Evolutionary conservation across 2,329 filamentous ascomycete species (phyloP).

Genomic region (Fusarium xyrophilum): DNA sequence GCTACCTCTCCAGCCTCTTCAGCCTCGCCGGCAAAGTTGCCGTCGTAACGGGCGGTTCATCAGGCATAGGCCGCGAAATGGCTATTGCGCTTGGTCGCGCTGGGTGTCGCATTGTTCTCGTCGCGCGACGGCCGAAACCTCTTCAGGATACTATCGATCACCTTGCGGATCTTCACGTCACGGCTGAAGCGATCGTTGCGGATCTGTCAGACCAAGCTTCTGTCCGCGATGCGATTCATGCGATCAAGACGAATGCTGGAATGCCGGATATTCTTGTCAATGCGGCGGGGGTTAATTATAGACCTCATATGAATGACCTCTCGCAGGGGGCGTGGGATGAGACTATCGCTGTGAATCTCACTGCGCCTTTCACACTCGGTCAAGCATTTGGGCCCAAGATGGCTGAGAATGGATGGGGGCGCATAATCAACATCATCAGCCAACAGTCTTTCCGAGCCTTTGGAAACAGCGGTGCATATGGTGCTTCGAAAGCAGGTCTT

Average conservation of each 20-base stretch:
- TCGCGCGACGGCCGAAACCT: conserved; percentile 40
- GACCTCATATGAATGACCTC: conserved; percentile 43
- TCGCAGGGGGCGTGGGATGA: conserved; percentile 43
- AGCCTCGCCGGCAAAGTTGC: conserved; percentile 42
- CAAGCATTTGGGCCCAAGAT: conserved; percentile 45
- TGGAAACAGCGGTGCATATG: conserved; percentile 46
- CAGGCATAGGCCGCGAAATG: conserved; percentile 47
- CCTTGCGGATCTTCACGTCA: conserved; percentile 37
- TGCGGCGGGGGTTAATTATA: conserved; percentile 42
- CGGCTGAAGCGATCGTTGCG: conserved; percentile 32
- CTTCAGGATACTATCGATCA: conserved; percentile 36
- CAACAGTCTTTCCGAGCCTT: conserved; percentile 45
- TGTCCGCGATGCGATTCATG: conserved; percentile 19
- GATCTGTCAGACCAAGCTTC: conserved; percentile 31
- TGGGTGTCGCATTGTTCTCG: conserved; percentile 43
- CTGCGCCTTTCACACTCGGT: conserved; percentile 44
- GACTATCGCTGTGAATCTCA: conserved; percentile 45
- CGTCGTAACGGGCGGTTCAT: conserved; percentile 46
- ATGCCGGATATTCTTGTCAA: conserved; percentile 46
- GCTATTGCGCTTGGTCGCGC: conserved; percentile 42
- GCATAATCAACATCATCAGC: conserved; percentile 46
- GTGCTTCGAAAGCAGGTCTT: conserved; percentile 45
- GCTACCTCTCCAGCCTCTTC: conserved; percentile 43
- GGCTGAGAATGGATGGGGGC: conserved; percentile 43
- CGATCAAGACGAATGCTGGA: conserved; percentile 35